phyloP scores from a whole-genome alignment of 176 grass and related monocot species.

The Chloris gayana region DNA sequence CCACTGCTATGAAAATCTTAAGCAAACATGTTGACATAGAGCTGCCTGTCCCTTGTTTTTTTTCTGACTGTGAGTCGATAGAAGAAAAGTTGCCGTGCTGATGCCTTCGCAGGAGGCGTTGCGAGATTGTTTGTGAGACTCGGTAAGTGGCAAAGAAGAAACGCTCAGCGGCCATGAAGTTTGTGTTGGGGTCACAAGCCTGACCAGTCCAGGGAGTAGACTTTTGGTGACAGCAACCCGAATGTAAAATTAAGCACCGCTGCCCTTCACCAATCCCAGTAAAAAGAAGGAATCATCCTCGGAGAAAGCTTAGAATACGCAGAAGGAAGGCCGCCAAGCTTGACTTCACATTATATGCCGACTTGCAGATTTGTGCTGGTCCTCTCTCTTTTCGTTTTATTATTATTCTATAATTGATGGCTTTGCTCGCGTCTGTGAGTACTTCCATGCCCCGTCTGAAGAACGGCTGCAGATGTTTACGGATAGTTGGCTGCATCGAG shows the following conservation, averaged over 20 bases:
- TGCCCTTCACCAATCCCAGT: slow-evolving; percentile 5
- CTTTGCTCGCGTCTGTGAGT: neutral
- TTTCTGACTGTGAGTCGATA: neutral
- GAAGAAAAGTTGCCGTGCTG: neutral
- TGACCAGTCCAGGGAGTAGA: slow-evolving; percentile 24
- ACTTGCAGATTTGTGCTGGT: neutral
- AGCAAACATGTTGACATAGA: neutral
- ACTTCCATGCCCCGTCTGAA: neutral
- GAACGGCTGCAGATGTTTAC: neutral
- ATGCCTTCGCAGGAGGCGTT: neutral
- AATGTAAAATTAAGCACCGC: slow-evolving; percentile 12
- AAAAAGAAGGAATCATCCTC: slow-evolving; percentile 29
- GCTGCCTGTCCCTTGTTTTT: neutral
- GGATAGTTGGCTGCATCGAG: neutral
- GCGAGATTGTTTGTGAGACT: neutral
- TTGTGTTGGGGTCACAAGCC: slow-evolving; percentile 7
- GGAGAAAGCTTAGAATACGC: slow-evolving; percentile 17
- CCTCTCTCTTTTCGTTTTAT: neutral
- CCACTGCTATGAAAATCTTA: neutral
- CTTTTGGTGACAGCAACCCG: slow-evolving; percentile 36
- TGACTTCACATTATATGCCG: slow-evolving; percentile 38
- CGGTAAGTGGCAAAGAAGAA: neutral
- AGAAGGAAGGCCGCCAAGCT: slow-evolving; percentile 38
- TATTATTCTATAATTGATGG: neutral
- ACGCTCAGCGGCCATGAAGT: neutral